A percentile compares a stretch with the other conserved stretches of the same genome.
Conservation (phyloP, 2,329 filamentous ascomycete species). For the Chaetomiaceae sp. region DNA sequence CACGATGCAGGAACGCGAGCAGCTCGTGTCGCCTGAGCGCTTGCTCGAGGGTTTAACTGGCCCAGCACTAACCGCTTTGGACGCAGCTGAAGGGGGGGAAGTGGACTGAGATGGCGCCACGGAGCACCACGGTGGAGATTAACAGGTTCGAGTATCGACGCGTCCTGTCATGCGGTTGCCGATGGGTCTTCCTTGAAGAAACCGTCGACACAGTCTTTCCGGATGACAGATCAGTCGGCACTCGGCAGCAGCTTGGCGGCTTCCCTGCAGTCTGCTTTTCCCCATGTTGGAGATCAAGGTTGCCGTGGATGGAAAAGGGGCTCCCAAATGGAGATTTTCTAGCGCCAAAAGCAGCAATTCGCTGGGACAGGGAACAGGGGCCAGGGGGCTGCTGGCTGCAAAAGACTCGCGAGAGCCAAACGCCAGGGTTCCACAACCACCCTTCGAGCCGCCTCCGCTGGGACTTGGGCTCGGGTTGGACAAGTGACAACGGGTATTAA, state of each 20-base stretch:
- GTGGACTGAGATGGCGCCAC: slow-evolving; percentile 1
- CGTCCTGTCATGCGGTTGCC: background rate
- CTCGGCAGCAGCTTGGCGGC: background rate
- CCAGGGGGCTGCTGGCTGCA: background rate
- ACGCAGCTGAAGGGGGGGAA: slow-evolving; percentile 1
- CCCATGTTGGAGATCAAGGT: background rate
- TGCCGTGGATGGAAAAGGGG: slow-evolving; percentile 1
- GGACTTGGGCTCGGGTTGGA: background rate
- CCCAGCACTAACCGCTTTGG: slow-evolving; percentile 9
- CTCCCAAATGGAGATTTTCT: slow-evolving; percentile 1
- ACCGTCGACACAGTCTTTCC: background rate
- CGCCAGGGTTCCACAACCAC: slow-evolving; percentile 4
- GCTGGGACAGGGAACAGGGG: slow-evolving; percentile 2
- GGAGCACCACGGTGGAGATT: slow-evolving; percentile 4
- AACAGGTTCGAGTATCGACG: too few relatives aligned
- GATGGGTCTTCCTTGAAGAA: slow-evolving; percentile 1
- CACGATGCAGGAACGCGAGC: slow-evolving; percentile 9
- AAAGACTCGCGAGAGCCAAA: background rate
- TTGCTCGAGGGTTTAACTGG: slow-evolving; percentile 2
- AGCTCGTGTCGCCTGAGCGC: slow-evolving; percentile 5
- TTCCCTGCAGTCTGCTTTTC: too few relatives aligned
- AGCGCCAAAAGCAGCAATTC: slow-evolving; percentile 7
- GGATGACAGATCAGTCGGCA: background rate
- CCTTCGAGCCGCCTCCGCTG: background rate
- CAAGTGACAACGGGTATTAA: slow-evolving; percentile 1